Conservation (phyloP, 164 flowering plant species). For the Sextonia rubra region DNA sequence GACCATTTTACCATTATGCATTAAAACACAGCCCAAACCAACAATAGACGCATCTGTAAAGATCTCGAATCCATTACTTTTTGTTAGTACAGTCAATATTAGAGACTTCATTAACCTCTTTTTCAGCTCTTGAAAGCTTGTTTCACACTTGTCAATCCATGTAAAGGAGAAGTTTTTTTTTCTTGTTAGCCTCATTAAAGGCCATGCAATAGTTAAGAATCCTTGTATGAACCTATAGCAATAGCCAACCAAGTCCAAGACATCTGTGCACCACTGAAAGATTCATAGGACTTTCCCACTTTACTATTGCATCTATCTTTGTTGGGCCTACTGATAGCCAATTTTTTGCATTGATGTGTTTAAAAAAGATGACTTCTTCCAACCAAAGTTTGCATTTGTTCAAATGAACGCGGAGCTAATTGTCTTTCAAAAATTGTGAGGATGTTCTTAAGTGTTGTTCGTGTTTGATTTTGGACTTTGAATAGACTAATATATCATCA, state of each 20-base stretch:
- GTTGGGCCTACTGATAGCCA: background rate
- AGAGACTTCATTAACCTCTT: background rate
- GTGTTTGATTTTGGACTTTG: no score
- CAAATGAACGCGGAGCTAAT: background rate
- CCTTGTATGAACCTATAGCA: background rate
- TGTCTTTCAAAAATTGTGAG: no score
- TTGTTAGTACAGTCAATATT: background rate
- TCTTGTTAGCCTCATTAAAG: background rate
- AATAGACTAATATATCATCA: no score
- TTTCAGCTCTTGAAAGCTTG: no score
- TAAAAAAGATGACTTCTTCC: no score
- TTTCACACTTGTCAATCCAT: no score
- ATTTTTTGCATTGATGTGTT: background rate
- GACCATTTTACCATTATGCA: no score
- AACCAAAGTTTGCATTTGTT: background rate
- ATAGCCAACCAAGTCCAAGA: background rate
- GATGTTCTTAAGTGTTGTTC: no score
- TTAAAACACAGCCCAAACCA: no score
- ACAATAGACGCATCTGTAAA: no score
- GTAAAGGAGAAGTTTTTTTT: no score
- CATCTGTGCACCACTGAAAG: background rate
- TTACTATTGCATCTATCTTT: no score
- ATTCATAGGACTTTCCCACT: background rate
- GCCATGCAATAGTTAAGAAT: background rate
- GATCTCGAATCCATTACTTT: background rate